phyloP scores from a whole-genome alignment of 163 green algal genomes.

The Prototheca wickerhamii region DNA sequence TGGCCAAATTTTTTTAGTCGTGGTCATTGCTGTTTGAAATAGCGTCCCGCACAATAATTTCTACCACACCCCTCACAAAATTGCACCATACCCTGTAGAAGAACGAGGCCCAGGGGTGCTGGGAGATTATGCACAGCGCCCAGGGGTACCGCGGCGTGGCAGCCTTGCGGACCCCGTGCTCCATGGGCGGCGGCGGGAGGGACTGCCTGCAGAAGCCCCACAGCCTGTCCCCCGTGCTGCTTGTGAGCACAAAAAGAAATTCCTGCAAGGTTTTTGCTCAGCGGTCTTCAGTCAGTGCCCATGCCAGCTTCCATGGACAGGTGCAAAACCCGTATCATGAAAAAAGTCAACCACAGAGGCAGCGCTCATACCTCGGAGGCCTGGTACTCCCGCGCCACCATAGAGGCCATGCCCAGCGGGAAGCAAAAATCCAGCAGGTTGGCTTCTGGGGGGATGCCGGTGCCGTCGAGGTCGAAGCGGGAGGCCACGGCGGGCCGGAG shows the following conservation, averaged over 20 bases:
- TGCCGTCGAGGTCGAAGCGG: slow-evolving; percentile 7
- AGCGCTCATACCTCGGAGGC: slow-evolving; percentile 32
- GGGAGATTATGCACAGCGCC: slow-evolving; percentile 57
- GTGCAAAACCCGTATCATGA: background rate
- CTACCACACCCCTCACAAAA: background rate
- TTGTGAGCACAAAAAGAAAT: slow-evolving; percentile 50
- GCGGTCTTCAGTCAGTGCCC: slow-evolving; percentile 10
- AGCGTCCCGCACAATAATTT: background rate
- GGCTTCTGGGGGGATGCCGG: slow-evolving; percentile 7
- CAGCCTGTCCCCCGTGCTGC: slow-evolving; percentile 40
- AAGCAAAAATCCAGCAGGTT: slow-evolving; percentile 49
- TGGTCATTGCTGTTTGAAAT: background rate
- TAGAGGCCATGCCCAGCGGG: slow-evolving; percentile 39
- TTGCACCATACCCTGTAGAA: slow-evolving; percentile 48
- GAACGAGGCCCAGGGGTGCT: slow-evolving; percentile 48
- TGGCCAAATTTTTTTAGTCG: background rate
- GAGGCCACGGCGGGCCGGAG: slow-evolving; percentile 4
- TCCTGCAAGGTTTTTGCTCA: slow-evolving; percentile 40
- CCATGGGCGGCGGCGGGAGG: slow-evolving; percentile 34
- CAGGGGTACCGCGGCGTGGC: slow-evolving; percentile 46
- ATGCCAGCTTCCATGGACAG: background rate
- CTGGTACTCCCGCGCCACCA: slow-evolving; percentile 47
- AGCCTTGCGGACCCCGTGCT: background rate
- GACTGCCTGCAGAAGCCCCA: slow-evolving; percentile 55
- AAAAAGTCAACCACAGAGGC: background rate